Base-by-base conservation (phyloP, 2,329 filamentous ascomycete genomes). In the Thelonectria discophora region DNA sequence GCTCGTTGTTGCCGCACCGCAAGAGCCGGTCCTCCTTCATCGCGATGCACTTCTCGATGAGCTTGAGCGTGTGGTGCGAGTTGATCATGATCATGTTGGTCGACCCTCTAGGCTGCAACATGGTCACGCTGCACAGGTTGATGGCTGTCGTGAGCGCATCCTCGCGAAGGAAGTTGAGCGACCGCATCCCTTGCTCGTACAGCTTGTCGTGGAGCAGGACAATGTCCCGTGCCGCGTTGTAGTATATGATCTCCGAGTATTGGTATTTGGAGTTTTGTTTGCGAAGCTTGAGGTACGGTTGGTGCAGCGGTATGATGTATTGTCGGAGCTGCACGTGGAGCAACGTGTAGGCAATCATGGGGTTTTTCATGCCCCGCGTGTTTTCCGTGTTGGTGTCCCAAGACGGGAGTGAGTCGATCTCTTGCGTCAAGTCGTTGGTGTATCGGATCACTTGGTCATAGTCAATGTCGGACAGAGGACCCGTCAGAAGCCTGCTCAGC, bases 71-170 rank as follows among this genome's bases (percentile, higher is more conserved):
- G 74, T 88, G 85, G 59, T 82, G 81, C 3, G 84, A 82, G 73
- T 86, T 87, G 72, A 86, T 82, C 82, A 86, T 86, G 73, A 88
- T 87, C 79, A 88, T 84, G 72, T 85, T 86, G 58, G 82, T 85
- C 5, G 84, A 87, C 21, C 82, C 82, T 64, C 81, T 80, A 1
- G 85, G 84, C 72, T 88, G 86, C 58, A 87, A 80, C 78, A 88
- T 82, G 5, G 85, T 85, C 34, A 88, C 83, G 69, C 83, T 85
- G 76, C 84, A 86, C 20, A 88, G 80, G 69, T 87, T 88, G 74
- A 88, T 85, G 60, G 84, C 84, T 7, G 86, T 82, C 3, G 84
- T 86, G 63, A 88, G 80, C 0, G 82, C 82, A 65, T 88, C 86
- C 70, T 88, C 86, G 48, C 86, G 81, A 42, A 88, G 73, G 67